Conservation (phyloP, 352 stramenopile genomes). For the Globisporangium sylvaticum region DNA sequence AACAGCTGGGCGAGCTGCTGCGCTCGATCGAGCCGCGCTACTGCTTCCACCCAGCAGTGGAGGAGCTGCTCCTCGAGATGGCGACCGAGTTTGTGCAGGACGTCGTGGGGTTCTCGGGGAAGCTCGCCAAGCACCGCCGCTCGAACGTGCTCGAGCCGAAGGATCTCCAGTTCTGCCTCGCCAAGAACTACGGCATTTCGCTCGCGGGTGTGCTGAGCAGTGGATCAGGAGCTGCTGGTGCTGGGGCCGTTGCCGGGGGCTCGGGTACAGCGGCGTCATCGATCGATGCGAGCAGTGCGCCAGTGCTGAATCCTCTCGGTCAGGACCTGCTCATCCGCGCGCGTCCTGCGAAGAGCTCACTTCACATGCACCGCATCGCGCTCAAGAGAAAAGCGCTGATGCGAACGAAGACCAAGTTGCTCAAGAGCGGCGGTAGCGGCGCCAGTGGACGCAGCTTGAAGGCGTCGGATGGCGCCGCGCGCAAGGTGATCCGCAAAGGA, state of each 20-base stretch:
- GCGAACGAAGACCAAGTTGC: slow-evolving; percentile 45
- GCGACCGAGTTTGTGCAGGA: slow-evolving; percentile 75
- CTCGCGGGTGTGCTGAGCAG: slow-evolving; percentile 51
- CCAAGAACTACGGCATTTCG: slow-evolving; percentile 86
- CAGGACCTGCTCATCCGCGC: slow-evolving; percentile 55
- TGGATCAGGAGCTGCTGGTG: background rate
- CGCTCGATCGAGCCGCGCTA: slow-evolving; percentile 67
- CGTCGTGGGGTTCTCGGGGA: slow-evolving; percentile 62
- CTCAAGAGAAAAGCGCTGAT: slow-evolving; percentile 70
- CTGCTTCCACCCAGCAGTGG: slow-evolving; percentile 71
- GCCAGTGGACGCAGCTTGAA: slow-evolving; percentile 27
- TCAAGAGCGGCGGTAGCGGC: slow-evolving; percentile 34
- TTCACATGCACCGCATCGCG: slow-evolving; percentile 81
- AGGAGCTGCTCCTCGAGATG: slow-evolving; percentile 82
- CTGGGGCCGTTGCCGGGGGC: background rate
- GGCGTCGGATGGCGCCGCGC: slow-evolving; percentile 24
- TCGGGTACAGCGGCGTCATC: background rate
- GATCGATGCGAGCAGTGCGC: slow-evolving; percentile 1
- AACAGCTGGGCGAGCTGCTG: slow-evolving; percentile 62
- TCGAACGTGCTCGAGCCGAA: slow-evolving; percentile 65
- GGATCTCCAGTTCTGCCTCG: slow-evolving; percentile 77
- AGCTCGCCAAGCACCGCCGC: slow-evolving; percentile 72
- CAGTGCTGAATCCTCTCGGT: slow-evolving; percentile 43
- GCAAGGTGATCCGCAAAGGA: slow-evolving; percentile 54
- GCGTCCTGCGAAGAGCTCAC: slow-evolving; percentile 63